Evolutionary conservation across 2,329 filamentous ascomycete genomes (phyloP), one percentile per base, ranked within the genome.

Genomic region (Phyllachora maydis): DNA sequence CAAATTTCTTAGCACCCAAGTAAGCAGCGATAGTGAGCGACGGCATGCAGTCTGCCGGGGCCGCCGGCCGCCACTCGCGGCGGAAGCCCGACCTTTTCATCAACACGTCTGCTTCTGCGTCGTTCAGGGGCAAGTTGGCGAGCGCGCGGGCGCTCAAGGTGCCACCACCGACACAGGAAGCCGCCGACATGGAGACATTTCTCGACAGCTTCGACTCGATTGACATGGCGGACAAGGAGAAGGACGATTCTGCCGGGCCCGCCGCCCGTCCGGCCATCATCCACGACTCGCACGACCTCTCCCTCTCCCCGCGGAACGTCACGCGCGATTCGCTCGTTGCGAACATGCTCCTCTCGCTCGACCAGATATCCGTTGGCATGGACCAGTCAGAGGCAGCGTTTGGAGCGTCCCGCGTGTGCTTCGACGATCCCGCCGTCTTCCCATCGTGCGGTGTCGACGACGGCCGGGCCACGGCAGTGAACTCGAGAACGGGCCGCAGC

Each of bases 311-410:
- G 23, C 60, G 71, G 30, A 67, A 78, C 42, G 68, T 78, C 32
- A 79, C 77, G 19, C 70, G 85, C 35, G 79, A 91, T 41, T 93
- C 83, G 17, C 70, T 98, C 35, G 81, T 98, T 29, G 76, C 88
- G 47, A 91, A 93, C 47, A 88, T 98, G 74, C 68, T 95, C 30
- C 59, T 88, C 33, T 92, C 83, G 19, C 70, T 98, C 32, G 85
- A 92, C 48, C 76, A 85, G 46, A 69, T 85, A 41, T 72, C 66
- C 19, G n/a, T n/a, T n/a, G n/a, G n/a, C n/a, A 57, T 65, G 35
- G 56, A 47, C 21, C 54, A 61, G 34, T 41, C 49, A 21, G 39
- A 38, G 29, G 40, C 43, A 5, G 35, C 41, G 6, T 33, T 32
- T 20, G 34, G 31, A 20, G 24, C 15, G 10, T 32, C 39, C 18